phyloP scores from a whole-genome alignment of 1,284 basidiomycete species.

The Afroboletus lepidellus region DNA sequence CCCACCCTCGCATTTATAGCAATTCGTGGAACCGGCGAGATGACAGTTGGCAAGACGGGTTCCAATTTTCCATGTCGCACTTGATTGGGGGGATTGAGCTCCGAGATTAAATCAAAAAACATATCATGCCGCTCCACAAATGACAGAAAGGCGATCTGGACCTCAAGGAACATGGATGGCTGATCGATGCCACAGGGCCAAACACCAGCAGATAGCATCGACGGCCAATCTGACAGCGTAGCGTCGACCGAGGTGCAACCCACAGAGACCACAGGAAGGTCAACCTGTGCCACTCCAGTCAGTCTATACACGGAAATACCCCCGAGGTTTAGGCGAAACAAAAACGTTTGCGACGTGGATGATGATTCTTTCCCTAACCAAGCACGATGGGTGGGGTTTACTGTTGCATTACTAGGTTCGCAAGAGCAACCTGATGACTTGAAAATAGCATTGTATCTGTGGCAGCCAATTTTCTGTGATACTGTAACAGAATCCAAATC shows the following conservation, averaged over 20 bases:
- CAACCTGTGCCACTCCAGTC: constrained; percentile 3
- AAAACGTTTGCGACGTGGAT: constrained; percentile 42
- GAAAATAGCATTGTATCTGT: constrained; percentile 43
- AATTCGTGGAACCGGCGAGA: constrained; percentile 52
- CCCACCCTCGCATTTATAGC: constrained; percentile 48
- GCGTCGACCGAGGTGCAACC: constrained; percentile 42
- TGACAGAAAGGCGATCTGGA: constrained; percentile 47
- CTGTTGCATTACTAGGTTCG: constrained; percentile 47
- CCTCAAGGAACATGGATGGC: constrained; percentile 51
- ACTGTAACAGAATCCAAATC: constrained; percentile 27
- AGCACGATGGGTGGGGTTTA: constrained; percentile 46
- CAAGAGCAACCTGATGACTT: constrained; percentile 39
- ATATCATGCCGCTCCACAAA: constrained; percentile 53
- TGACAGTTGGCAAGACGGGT: constrained; percentile 31
- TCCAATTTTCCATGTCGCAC: constrained; percentile 12
- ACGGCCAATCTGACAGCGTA: constrained; percentile 59
- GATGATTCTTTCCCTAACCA: constrained; percentile 51
- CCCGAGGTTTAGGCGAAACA: constrained; percentile 42
- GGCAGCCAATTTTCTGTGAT: constrained; percentile 33
- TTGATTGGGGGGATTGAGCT: constrained; percentile 23
- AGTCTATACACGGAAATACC: constrained; percentile 35
- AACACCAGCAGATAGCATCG: constrained; percentile 37
- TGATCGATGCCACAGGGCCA: constrained; percentile 57
- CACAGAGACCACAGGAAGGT: constrained; percentile 47
- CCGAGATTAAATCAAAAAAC: constrained; percentile 39